Evolutionary conservation across 768 basidiomycete species (phyloP).

Genomic region (Stropharia rugosoannulata): DNA sequence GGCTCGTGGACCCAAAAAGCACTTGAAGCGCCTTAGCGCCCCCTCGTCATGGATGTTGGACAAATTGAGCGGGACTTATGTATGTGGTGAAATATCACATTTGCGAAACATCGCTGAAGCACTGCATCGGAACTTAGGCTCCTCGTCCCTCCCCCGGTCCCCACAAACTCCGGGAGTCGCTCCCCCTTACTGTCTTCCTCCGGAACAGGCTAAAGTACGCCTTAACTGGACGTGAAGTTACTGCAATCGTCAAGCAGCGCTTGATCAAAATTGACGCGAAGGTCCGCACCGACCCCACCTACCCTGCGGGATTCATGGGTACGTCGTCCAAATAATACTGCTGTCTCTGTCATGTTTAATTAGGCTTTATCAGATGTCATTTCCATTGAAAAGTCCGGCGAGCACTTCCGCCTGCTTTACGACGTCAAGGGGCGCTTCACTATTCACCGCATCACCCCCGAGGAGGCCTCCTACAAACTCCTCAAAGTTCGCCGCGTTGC

Average conservation of each 20-base stretch:
- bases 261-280: conserved; percentile 98
- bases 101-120: conserved; percentile 10
- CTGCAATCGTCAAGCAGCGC: conserved; percentile 92
- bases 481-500: conserved; percentile 91
- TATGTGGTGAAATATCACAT: conserved; percentile 38
- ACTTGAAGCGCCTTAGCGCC: conserved; percentile 95
- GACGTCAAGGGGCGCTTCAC: conserved; percentile 99
- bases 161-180: conserved; percentile 98
- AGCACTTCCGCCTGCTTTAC: conserved; percentile 99
- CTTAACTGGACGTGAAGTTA: conserved; percentile 94
- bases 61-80: conserved; percentile 95
- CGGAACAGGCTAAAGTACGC: conserved; percentile 99
- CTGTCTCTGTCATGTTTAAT: conserved; percentile 1
- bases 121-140: conserved; percentile 50
- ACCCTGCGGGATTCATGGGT: conserved; percentile 98
- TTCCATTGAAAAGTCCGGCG: conserved; percentile 96
- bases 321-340: conserved; percentile 24
- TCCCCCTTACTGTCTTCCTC: conserved; percentile 96
- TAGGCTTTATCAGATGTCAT: conserved; percentile 70
- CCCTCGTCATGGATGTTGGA: conserved; percentile 99
- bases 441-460: conserved; percentile 97
- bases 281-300: conserved; percentile 97
- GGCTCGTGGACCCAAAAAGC: conserved; percentile 99
- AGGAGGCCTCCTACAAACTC: conserved; percentile 97
- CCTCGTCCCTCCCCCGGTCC: conserved; percentile 97